These are phyloP conservation scores for Fusarium fujikuroi DNA, from an alignment of 2,329 filamentous ascomycete species.

Conservation along the genomic window DNA sequence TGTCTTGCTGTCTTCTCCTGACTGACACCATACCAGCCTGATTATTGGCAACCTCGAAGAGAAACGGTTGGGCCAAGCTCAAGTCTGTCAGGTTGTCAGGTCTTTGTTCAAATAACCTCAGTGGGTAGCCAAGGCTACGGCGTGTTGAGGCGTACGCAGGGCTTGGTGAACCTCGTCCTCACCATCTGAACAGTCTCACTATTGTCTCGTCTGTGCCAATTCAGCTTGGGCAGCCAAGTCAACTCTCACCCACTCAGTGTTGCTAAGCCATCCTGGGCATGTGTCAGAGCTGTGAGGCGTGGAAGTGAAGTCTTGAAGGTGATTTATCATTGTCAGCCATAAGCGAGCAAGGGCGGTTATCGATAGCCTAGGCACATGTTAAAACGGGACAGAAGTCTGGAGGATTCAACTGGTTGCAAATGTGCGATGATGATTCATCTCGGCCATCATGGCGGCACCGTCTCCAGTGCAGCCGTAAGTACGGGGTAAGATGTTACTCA, in stretches of 20 bases:
- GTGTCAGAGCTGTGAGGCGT: constrained; percentile 26
- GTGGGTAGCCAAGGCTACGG: constrained; percentile 15
- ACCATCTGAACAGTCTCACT: not conserved
- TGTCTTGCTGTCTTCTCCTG: constrained; percentile 2
- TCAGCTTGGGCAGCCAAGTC: constrained; percentile 13
- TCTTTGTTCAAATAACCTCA: constrained; percentile 27
- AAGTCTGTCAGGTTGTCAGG: constrained; percentile 1
- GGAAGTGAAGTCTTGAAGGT: not conserved
- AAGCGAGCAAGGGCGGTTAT: constrained; percentile 1
- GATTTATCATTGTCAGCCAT: constrained; percentile 23
- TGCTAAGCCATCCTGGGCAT: constrained; percentile 33
- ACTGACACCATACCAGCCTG: not conserved
- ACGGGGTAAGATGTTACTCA: not conserved
- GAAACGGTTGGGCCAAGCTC: constrained; percentile 27
- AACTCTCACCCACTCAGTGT: not conserved
- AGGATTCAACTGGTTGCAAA: constrained; percentile 2
- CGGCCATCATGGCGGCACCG: not conserved
- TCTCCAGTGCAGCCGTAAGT: not conserved
- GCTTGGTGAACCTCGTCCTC: not conserved
- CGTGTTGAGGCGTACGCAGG: constrained; percentile 16
- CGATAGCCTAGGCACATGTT: constrained; percentile 5
- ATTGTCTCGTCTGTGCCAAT: not conserved
- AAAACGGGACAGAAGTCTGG: not conserved
- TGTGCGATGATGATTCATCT: constrained; percentile 9
- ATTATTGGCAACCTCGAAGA: constrained; percentile 12